Base-by-base conservation (phyloP, 2,329 filamentous ascomycete genomes). In the Helotiales sp. region DNA sequence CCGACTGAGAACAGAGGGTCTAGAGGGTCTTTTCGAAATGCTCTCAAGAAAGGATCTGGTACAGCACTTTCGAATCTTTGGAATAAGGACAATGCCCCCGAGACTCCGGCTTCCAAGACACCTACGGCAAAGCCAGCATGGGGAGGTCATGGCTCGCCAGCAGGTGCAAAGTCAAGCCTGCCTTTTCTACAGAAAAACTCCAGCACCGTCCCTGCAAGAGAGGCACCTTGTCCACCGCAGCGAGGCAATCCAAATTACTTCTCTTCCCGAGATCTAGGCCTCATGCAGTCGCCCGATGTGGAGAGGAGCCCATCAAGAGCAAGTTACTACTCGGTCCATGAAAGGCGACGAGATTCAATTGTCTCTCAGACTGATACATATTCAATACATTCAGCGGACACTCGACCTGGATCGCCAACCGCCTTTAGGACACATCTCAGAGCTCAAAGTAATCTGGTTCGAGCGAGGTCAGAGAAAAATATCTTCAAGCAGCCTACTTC, bases 241-340 rank as follows among this genome's bases (percentile, higher is more conserved):
- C 76, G 78, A 64, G 78, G 78, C 1, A 80, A 77, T 66, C 77
- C 77, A 8, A 80, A 80, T 24, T 78, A 77, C 58, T 80, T 81
- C 61, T 80, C 81, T 0, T 80, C 79, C 0, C 74, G 77, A 61
- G 79, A 82, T 68, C 71, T 81, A 3, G 78, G 77, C 4, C 45
- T 70, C 2, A 65, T 66, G 32, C 71, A 71, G 62, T 6, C 67
- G 24, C 32, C 58, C 2, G 72, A 73, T 7, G n/a, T 65, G 13
- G 70, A 67, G 45, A 78, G 81, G 30, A 81, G 77, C 55, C 80
- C 82, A 5, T 86, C 84, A 0, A 78, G 82, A 49, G 73, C 84
- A 40, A 84, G 83, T 54, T 84, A 82, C 69, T 80, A 85, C 13
- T 84, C 85, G 0, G 77, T 86, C 3, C 83, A 84, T 43, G 83